Evolutionary conservation across 2,329 filamentous ascomycete genomes (phyloP).

Genomic region (Fusarium sublunatum): DNA sequence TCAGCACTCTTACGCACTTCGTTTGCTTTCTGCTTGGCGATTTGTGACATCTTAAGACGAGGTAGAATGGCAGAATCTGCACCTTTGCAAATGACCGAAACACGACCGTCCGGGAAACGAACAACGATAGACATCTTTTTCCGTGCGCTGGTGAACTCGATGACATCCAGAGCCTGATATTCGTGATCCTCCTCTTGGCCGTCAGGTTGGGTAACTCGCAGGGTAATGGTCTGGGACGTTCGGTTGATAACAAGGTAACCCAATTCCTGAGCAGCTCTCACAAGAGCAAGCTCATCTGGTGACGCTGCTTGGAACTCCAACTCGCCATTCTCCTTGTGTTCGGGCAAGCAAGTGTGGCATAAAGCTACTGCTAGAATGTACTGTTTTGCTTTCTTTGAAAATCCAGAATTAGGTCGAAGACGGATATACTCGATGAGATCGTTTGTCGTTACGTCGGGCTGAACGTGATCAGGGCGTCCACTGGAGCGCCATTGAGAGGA

Average conservation of each 20-base stretch:
- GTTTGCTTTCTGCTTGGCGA: slow-evolving; percentile 81
- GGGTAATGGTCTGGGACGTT: slow-evolving; percentile 74
- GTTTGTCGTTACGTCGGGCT: slow-evolving; percentile 71
- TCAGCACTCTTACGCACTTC: slow-evolving; percentile 72
- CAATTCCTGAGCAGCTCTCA: slow-evolving; percentile 85
- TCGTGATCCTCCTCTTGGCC: slow-evolving; percentile 63
- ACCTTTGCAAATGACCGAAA: slow-evolving; percentile 89
- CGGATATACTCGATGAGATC: slow-evolving; percentile 84
- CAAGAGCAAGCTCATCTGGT: slow-evolving; percentile 88
- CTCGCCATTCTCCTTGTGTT: slow-evolving; percentile 72
- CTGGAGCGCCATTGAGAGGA: slow-evolving; percentile 64
- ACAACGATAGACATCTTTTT: slow-evolving; percentile 93
- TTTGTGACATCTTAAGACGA: slow-evolving; percentile 74
- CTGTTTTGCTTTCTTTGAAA: slow-evolving; percentile 81
- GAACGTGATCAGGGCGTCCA: slow-evolving; percentile 60
- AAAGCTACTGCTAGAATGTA: slow-evolving; percentile 87
- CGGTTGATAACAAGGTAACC: slow-evolving; percentile 82
- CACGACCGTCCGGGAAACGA: slow-evolving; percentile 83
- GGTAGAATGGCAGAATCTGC: slow-evolving; percentile 87
- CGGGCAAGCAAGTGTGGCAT: slow-evolving; percentile 91
- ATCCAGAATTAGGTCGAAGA: slow-evolving; percentile 77
- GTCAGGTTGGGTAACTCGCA: slow-evolving; percentile 56
- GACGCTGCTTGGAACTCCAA: slow-evolving; percentile 90
- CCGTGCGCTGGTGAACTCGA: slow-evolving; percentile 89
- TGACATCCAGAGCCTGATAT: slow-evolving; percentile 85